These are phyloP conservation scores for Cordia subcordata DNA, from an alignment of 257 asterid species.

Conservation along the genomic window DNA sequence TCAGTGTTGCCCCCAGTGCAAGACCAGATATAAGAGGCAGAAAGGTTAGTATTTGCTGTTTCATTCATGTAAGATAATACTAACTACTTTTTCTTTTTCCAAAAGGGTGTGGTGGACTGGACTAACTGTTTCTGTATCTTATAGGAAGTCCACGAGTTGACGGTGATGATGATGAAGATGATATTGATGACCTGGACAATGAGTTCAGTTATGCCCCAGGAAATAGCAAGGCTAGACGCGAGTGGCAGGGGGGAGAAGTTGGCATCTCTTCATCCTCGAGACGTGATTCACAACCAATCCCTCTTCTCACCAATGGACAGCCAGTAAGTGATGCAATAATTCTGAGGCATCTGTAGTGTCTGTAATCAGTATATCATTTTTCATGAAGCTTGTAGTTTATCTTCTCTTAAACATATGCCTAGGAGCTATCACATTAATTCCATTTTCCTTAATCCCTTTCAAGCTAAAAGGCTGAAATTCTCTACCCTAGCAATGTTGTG, in stretches of 20 bases:
- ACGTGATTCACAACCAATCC: conserved; percentile 79
- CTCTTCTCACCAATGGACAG: conserved; percentile 85
- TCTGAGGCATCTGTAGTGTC: no score
- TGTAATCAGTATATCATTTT: no score
- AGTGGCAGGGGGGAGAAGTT: conserved; percentile 79
- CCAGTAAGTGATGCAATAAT: conserved; percentile 40
- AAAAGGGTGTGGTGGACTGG: neutral
- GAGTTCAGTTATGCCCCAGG: conserved; percentile 64
- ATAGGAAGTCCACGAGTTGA: conserved; percentile 90
- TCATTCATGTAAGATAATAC: neutral
- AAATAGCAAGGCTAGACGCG: conserved; percentile 58
- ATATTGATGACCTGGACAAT: conserved; percentile 71
- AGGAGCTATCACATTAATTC: no score
- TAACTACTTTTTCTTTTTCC: conserved; percentile 6
- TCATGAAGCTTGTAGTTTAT: no score
- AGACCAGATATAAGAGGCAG: conserved; percentile 81
- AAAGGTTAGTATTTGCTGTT: conserved; percentile 44
- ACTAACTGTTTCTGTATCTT: no score
- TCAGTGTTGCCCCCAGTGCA: conserved; percentile 87
- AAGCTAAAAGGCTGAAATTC: no score
- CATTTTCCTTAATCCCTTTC: no score
- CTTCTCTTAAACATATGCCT: no score
- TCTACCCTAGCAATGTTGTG: no score
- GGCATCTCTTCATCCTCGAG: conserved; percentile 85
- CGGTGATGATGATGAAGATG: conserved; percentile 91